Conservation (phyloP, 768 basidiomycete genomes). For the Gloeopeniophorella convolvens region DNA sequence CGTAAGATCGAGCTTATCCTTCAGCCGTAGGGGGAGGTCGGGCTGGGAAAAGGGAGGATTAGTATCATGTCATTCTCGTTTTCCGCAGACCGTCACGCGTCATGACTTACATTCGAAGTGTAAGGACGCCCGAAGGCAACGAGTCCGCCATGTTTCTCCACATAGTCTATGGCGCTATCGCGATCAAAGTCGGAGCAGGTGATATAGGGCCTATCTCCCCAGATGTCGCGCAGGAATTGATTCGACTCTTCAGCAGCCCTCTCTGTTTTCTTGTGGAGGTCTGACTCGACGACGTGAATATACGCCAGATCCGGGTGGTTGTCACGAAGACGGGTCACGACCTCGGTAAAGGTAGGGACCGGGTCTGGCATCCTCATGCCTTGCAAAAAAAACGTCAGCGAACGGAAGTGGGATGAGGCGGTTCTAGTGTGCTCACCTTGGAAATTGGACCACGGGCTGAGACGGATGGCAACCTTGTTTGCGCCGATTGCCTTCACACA, state of each 20-base stretch:
- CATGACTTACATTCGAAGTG: conserved; percentile 11
- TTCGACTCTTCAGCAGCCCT: conserved; percentile 9
- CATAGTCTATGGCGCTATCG: conserved; percentile 17
- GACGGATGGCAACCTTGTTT: conserved; percentile 30
- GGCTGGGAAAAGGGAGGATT: conserved; percentile 7
- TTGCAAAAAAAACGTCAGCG: background rate
- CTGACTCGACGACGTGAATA: conserved; percentile 30
- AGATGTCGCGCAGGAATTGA: conserved; percentile 23
- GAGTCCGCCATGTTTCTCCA: conserved; percentile 15
- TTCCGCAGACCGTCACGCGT: background rate
- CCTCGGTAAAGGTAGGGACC: conserved; percentile 25
- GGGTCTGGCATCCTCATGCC: conserved; percentile 24
- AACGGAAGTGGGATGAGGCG: background rate
- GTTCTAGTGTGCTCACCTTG: conserved; percentile 5
- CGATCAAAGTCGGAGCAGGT: conserved; percentile 23
- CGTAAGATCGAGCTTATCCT: background rate
- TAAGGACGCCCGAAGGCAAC: conserved; percentile 12
- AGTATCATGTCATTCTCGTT: no score
- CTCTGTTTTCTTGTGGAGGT: background rate
- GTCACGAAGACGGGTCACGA: conserved; percentile 24
- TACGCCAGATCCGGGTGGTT: conserved; percentile 11
- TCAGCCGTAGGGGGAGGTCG: conserved; percentile 17
- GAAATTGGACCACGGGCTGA: conserved; percentile 26
- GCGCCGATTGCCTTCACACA: conserved; percentile 32
- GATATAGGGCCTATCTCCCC: conserved; percentile 22